Percentiles rank a stretch among this genome's conserved stretches.
phyloP scores from a whole-genome alignment of 2,329 filamentous ascomycete species.

The Xenoacremonium recifei region DNA sequence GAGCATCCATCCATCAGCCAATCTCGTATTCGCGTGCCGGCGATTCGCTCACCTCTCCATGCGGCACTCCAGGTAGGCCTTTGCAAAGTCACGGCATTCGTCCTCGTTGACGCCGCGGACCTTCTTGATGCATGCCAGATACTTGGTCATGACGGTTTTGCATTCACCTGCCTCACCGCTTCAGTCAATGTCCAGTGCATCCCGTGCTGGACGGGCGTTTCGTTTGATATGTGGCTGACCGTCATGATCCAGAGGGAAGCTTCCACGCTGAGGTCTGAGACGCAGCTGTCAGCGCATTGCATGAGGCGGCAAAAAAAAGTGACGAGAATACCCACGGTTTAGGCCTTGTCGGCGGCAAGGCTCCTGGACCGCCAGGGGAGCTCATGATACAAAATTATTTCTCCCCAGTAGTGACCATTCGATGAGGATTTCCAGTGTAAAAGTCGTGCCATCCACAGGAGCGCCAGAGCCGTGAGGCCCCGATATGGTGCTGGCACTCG shows the following conservation, averaged over 20 bases:
- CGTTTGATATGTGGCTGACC: slow-evolving; percentile 37
- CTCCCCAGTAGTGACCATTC: too few species aligned
- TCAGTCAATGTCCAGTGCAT: background rate
- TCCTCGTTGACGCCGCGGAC: slow-evolving; percentile 82
- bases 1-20: slow-evolving; percentile 12
- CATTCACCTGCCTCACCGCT: slow-evolving; percentile 72
- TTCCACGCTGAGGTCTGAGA: slow-evolving; percentile 78
- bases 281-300: background rate
- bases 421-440: too few species aligned
- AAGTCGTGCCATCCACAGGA: too few species aligned
- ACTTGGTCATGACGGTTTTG: slow-evolving; percentile 81
- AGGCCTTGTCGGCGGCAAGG: slow-evolving; percentile 63
- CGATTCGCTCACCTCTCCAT: slow-evolving; percentile 77
- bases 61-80: slow-evolving; percentile 83
- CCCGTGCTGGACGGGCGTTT: background rate
- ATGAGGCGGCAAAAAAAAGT: background rate
- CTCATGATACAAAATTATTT: slow-evolving; percentile 48
- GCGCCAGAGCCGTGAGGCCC: slow-evolving; percentile 1
- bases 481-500: background rate
- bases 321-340: slow-evolving; percentile 56
- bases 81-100: slow-evolving; percentile 81
- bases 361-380: slow-evolving; percentile 69
- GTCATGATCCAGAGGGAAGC: slow-evolving; percentile 91
- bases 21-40: slow-evolving; percentile 5
- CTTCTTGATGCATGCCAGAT: slow-evolving; percentile 83